These are phyloP conservation scores for Boletus edulis DNA, from an alignment of 768 basidiomycete species.

Conservation along the genomic window DNA sequence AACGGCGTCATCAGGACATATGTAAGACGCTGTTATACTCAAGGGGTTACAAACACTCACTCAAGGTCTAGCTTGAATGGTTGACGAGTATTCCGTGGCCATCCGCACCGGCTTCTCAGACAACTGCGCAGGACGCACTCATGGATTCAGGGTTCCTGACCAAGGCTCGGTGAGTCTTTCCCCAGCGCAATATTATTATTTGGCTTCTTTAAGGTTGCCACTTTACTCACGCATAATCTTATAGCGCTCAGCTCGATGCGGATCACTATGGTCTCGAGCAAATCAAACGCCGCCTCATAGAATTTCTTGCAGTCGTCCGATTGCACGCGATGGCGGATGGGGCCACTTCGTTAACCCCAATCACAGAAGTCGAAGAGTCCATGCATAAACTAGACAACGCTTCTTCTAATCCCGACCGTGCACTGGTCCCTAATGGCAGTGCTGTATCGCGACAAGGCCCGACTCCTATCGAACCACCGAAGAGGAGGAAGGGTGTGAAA, in stretches of 20 bases:
- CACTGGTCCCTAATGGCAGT: constrained; percentile 21
- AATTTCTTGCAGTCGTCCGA: constrained; percentile 87
- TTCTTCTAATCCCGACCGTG: constrained; percentile 19
- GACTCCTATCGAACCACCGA: constrained; percentile 4
- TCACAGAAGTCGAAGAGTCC: constrained; percentile 2
- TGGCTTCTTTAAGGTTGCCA: too few relatives aligned
- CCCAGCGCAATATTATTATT: neutral
- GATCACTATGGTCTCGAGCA: constrained; percentile 93
- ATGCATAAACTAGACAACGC: constrained; percentile 20
- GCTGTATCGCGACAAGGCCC: constrained; percentile 11
- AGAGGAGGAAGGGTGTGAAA: constrained; percentile 47
- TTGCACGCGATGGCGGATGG: constrained; percentile 37
- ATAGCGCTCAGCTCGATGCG: constrained; percentile 67
- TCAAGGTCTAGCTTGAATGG: constrained; percentile 68
- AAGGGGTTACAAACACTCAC: constrained; percentile 5
- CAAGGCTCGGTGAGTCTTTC: constrained; percentile 50
- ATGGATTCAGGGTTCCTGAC: constrained; percentile 59
- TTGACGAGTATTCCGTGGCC: constrained; percentile 85
- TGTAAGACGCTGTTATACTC: constrained; percentile 41
- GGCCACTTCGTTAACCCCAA: neutral
- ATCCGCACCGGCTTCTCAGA: constrained; percentile 28
- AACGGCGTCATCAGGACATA: constrained; percentile 85
- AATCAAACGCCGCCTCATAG: constrained; percentile 88
- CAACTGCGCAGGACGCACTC: constrained; percentile 36
- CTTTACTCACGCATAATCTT: neutral